Conservation (phyloP, 2,329 filamentous ascomycete genomes). For the Cordyceps cicadae region DNA sequence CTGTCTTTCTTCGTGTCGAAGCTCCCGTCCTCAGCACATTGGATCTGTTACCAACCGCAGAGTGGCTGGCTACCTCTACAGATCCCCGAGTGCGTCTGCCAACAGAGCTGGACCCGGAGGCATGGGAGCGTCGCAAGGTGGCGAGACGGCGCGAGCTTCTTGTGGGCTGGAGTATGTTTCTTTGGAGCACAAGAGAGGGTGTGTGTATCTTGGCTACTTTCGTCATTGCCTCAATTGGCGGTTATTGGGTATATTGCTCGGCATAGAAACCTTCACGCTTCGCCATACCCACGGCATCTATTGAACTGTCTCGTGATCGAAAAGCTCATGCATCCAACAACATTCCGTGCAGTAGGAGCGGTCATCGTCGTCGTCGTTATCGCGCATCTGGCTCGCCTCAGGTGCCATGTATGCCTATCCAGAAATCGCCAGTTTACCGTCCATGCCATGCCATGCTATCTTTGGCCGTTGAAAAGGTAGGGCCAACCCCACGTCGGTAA, state of each 20-base stretch:
- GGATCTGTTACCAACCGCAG: conserved; percentile 29
- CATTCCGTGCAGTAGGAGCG: background rate
- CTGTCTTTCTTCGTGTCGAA: conserved; percentile 64
- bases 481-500: background rate
- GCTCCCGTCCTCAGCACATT: conserved; percentile 50
- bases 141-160: conserved; percentile 39
- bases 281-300: background rate
- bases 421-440: background rate
- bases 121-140: conserved; percentile 42
- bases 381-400: background rate
- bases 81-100: conserved; percentile 41
- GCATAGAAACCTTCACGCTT: background rate
- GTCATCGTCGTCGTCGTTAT: too few relatives aligned
- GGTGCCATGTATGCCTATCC: background rate
- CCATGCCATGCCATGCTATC: background rate
- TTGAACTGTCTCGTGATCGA: background rate
- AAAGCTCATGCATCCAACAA: background rate
- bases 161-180: conserved; percentile 46
- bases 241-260: conserved; percentile 35
- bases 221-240: conserved; percentile 32
- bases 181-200: conserved; percentile 46
- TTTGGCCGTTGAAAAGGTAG: background rate
- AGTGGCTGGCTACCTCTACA: conserved; percentile 17
- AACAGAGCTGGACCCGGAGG: conserved; percentile 44
- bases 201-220: conserved; percentile 37